Percentiles rank a stretch among this genome's conserved stretches.
These are phyloP conservation scores for Camelina hispida DNA, from an alignment of 345 rosid genomes.

Conservation along the genomic window DNA sequence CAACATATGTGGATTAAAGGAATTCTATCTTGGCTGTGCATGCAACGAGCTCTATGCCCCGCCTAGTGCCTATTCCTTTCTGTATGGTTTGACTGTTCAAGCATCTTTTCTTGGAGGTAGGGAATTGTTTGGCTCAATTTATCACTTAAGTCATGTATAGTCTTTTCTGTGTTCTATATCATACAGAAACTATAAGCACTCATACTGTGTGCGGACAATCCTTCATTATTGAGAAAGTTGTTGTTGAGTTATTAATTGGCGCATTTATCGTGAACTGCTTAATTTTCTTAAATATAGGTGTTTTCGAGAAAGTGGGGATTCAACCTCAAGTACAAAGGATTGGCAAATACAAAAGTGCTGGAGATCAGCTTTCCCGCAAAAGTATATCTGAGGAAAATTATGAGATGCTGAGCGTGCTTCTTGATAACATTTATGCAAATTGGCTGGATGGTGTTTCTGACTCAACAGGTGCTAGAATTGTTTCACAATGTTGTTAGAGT, in stretches of 20 bases:
- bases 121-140: constrained; percentile 14
- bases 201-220: constrained; percentile 10
- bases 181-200: not conserved
- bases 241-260: not conserved
- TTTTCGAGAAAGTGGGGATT: constrained; percentile 85
- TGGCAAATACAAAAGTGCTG: constrained; percentile 96
- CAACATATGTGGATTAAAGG: constrained; percentile 82
- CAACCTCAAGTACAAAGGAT: constrained; percentile 91
- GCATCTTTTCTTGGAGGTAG: constrained; percentile 90
- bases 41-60: constrained; percentile 92
- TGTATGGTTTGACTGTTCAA: constrained; percentile 89
- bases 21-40: constrained; percentile 87
- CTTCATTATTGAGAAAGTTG: constrained; percentile 6
- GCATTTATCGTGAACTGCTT: constrained; percentile 14
- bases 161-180: constrained; percentile 6
- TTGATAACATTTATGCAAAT: constrained; percentile 89
- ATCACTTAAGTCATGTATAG: not conserved
- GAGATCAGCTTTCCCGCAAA: constrained; percentile 86
- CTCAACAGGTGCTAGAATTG: constrained; percentile 63
- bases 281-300: constrained; percentile 56
- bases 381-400: constrained; percentile 89
- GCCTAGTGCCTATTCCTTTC: constrained; percentile 90
- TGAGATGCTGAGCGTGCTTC: constrained; percentile 90
- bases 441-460: constrained; percentile 89
- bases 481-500: constrained; percentile 33